Evolutionary conservation across 1,284 basidiomycete species (phyloP).

Genomic region (Melampsora larici-populina): DNA sequence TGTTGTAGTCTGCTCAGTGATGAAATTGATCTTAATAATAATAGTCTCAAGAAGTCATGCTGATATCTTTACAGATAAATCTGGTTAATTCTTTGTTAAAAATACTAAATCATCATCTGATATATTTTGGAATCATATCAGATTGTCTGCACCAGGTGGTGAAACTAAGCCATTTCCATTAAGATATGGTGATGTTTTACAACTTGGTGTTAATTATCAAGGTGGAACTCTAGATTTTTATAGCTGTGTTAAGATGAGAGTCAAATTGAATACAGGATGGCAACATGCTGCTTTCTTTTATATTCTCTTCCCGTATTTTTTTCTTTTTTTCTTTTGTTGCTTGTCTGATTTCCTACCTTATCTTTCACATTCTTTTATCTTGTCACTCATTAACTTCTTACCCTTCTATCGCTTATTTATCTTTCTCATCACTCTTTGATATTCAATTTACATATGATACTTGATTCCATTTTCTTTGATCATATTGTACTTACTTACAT

Average conservation of each 20-base stretch:
- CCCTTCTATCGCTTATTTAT: too few species aligned
- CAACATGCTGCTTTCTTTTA: conserved; percentile 71
- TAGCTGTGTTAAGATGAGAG: conserved; percentile 92
- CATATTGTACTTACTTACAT: too few species aligned
- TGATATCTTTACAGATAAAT: conserved; percentile 75
- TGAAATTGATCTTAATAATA: conserved; percentile 63
- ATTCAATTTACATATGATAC: too few species aligned
- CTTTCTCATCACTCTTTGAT: too few species aligned
- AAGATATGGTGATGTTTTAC: conserved; percentile 90
- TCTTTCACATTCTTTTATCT: too few species aligned
- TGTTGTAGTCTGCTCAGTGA: conserved; percentile 65
- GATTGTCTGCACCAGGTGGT: conserved; percentile 76
- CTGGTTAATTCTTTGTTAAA: conserved; percentile 70
- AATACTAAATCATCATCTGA: conserved; percentile 89
- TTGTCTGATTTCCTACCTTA: too few species aligned
- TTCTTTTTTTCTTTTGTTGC: too few species aligned
- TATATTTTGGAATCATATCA: conserved; percentile 92
- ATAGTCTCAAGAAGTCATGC: conserved; percentile 88
- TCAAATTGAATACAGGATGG: conserved; percentile 80
- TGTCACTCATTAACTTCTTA: too few species aligned
- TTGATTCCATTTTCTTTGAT: too few species aligned
- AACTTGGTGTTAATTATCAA: conserved; percentile 96
- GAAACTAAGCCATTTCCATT: conserved; percentile 75
- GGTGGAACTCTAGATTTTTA: conserved; percentile 96
- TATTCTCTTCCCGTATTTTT: too few species aligned